Conservation (phyloP, 2,329 filamentous ascomycete species). For the Cryphonectria carpinicola region DNA sequence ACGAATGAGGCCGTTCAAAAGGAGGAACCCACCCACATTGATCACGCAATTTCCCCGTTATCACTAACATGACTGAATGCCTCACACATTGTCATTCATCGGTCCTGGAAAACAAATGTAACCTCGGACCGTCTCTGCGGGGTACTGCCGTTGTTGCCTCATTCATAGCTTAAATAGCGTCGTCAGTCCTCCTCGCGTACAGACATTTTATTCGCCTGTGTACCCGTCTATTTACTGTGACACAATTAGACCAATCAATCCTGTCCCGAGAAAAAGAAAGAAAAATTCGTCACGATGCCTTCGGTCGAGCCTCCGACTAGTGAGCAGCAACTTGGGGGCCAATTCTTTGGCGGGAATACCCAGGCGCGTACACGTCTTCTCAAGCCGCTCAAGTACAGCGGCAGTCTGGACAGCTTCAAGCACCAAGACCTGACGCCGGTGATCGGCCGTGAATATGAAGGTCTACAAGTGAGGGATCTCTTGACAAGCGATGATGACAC, state of each 20-base stretch:
- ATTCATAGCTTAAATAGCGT: neutral
- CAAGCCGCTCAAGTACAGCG: slow-evolving; percentile 38
- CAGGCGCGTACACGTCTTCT: slow-evolving; percentile 32
- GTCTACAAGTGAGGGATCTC: slow-evolving; percentile 38
- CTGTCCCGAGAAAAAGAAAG: neutral
- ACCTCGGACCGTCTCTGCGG: neutral
- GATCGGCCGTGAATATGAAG: slow-evolving; percentile 40
- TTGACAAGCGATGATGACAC: slow-evolving; percentile 38
- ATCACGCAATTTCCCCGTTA: neutral
- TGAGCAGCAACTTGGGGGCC: slow-evolving; percentile 27
- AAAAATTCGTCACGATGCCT: slow-evolving; percentile 40
- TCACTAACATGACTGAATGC: neutral
- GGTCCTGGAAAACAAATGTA: neutral
- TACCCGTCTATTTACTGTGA: neutral
- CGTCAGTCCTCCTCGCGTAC: neutral
- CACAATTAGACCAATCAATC: neutral
- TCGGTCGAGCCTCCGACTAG: slow-evolving; percentile 33
- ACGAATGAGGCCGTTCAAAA: neutral
- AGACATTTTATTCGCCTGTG: neutral
- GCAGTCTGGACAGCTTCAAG: slow-evolving; percentile 45
- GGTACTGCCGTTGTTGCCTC: neutral
- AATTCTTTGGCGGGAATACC: slow-evolving; percentile 35
- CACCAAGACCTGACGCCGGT: slow-evolving; percentile 41
- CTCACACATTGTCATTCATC: neutral
- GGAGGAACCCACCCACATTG: neutral